Percentiles rank a stretch among this genome's conserved stretches.
Evolutionary conservation across 768 basidiomycete species (phyloP).

Genomic region (Leccinum boreale): DNA sequence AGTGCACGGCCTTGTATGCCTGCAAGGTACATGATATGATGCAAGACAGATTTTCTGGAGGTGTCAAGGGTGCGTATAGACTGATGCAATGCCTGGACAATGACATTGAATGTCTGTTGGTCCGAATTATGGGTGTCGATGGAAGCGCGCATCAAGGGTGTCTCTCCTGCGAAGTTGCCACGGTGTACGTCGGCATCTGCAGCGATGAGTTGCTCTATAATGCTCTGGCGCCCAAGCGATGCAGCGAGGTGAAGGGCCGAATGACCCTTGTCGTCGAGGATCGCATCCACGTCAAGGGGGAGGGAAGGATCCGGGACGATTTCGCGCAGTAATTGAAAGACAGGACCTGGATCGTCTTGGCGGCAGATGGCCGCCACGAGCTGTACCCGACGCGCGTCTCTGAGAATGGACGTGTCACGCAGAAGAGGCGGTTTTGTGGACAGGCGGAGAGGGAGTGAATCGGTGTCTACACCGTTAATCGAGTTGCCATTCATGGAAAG

Average conservation of each 20-base stretch:
- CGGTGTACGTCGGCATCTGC: slow-evolving; percentile 85
- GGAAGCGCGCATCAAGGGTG: slow-evolving; percentile 88
- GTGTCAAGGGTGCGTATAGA: slow-evolving; percentile 90
- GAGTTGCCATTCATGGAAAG: slow-evolving; percentile 43
- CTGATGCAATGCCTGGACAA: slow-evolving; percentile 61
- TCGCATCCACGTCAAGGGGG: slow-evolving; percentile 64
- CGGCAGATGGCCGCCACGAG: slow-evolving; percentile 66
- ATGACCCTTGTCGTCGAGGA: slow-evolving; percentile 93
- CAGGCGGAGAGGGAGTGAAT: slow-evolving; percentile 52
- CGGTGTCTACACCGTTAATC: slow-evolving; percentile 40
- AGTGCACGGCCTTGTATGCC: slow-evolving; percentile 86
- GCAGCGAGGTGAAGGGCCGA: slow-evolving; percentile 92
- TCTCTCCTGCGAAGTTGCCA: slow-evolving; percentile 93
- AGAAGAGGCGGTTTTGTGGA: slow-evolving; percentile 62
- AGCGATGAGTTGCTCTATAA: slow-evolving; percentile 65
- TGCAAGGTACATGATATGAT: slow-evolving; percentile 88
- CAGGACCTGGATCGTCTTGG: slow-evolving; percentile 60
- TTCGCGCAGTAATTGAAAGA: slow-evolving; percentile 66
- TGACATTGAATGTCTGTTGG: slow-evolving; percentile 62
- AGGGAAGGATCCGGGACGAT: slow-evolving; percentile 43
- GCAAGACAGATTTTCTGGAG: slow-evolving; percentile 79
- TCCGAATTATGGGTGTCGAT: slow-evolving; percentile 87
- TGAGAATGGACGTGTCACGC: slow-evolving; percentile 51
- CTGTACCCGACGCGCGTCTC: slow-evolving; percentile 55
- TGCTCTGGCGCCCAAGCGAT: slow-evolving; percentile 70